Conservation (phyloP, 2,329 filamentous ascomycete genomes). For the Thielaviopsis ethacetica region DNA sequence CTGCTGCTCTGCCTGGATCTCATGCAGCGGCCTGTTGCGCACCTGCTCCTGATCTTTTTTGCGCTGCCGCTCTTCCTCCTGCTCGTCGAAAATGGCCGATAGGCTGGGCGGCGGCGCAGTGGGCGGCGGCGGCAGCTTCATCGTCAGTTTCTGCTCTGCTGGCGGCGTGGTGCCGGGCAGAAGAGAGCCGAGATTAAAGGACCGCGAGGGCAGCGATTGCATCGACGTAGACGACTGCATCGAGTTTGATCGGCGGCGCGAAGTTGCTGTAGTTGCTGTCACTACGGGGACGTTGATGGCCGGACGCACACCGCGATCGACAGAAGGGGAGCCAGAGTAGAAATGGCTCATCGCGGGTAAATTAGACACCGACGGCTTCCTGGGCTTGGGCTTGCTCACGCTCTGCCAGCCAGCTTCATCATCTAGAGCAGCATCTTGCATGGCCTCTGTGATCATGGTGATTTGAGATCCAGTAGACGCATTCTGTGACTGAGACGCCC, state of each 20-base stretch:
- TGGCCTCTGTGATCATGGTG: slow-evolving; percentile 7
- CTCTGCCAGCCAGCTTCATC: slow-evolving; percentile 9
- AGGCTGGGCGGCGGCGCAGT: slow-evolving; percentile 34
- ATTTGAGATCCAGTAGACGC: background rate
- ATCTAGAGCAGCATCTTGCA: slow-evolving; percentile 6
- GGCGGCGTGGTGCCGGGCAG: slow-evolving; percentile 27
- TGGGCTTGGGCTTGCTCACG: background rate
- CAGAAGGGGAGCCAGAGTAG: background rate
- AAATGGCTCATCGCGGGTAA: background rate
- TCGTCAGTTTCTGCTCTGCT: slow-evolving; percentile 45
- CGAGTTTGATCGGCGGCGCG: background rate
- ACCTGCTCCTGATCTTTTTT: slow-evolving; percentile 60
- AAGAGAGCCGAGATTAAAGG: slow-evolving; percentile 6
- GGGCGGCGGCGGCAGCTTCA: slow-evolving; percentile 19
- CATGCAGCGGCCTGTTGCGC: slow-evolving; percentile 75
- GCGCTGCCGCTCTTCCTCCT: slow-evolving; percentile 56
- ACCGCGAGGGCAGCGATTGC: slow-evolving; percentile 1
- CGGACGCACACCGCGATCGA: background rate
- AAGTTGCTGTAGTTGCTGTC: too few relatives aligned
- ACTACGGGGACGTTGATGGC: background rate
- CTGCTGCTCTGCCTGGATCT: slow-evolving; percentile 92
- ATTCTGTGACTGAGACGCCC: slow-evolving; percentile 1
- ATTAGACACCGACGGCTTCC: background rate
- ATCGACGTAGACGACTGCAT: background rate
- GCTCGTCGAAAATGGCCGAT: slow-evolving; percentile 75